Conservation (phyloP, 129 eudicot genomes). For the Solidago caesia region DNA sequence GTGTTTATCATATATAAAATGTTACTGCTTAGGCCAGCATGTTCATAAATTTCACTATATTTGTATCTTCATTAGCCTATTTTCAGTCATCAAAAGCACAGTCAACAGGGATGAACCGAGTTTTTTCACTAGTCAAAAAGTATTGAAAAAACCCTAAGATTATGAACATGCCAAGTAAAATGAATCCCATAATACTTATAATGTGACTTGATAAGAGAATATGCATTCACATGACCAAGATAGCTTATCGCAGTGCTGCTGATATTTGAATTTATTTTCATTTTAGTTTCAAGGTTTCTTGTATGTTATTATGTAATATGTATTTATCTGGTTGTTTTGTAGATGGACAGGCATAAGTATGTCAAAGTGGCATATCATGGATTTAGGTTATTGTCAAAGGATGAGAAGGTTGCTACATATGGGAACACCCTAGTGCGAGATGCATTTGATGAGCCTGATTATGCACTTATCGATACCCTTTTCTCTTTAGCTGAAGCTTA, state of each 20-base stretch:
- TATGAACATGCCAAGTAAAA: not conserved
- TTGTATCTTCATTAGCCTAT: slow-evolving; percentile 4
- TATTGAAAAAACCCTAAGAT: not conserved
- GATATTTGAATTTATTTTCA: not conserved
- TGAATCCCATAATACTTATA: not conserved
- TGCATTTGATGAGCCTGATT: slow-evolving; percentile 92
- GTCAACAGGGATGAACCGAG: not conserved
- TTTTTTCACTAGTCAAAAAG: not conserved
- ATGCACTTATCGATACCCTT: slow-evolving; percentile 95
- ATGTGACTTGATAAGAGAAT: not conserved
- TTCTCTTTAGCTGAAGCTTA: slow-evolving; percentile 95
- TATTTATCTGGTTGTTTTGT: slow-evolving; percentile 4
- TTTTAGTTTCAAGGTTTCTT: slow-evolving; percentile 5
- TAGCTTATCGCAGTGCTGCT: not conserved
- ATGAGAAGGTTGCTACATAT: slow-evolving; percentile 81
- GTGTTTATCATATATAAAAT: slow-evolving; percentile 21
- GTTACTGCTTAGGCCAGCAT: slow-evolving; percentile 13
- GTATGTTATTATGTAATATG: not conserved
- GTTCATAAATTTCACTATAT: slow-evolving; percentile 1
- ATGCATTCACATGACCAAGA: not conserved
- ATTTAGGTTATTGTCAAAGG: slow-evolving; percentile 75
- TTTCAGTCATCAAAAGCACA: not conserved
- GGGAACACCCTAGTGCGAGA: slow-evolving; percentile 78
- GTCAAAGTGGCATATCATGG: slow-evolving; percentile 99
- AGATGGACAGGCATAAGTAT: slow-evolving; percentile 99